Evolutionary conservation across 2,329 filamentous ascomycete genomes (phyloP).

Genomic region (Penicillium italicum): DNA sequence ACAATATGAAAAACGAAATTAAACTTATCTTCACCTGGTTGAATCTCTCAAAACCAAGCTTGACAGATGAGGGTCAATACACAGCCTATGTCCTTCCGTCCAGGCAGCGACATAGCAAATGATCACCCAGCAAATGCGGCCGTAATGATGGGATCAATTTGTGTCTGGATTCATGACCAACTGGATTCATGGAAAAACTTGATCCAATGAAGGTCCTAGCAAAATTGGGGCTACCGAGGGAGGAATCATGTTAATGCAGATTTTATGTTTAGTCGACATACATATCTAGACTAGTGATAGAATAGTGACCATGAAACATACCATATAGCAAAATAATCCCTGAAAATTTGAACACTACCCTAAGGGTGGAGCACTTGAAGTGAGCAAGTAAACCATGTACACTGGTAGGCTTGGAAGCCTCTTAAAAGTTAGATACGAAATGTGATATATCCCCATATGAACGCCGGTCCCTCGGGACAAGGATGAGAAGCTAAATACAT

Average conservation of each 20-base stretch:
- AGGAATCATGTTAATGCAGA: neutral
- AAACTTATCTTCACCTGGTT: too few species aligned
- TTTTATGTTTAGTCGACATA: neutral
- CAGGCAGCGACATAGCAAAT: too few species aligned
- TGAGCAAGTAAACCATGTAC: neutral
- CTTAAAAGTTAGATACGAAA: constrained; percentile 1
- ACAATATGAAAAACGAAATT: neutral
- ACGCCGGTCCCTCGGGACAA: constrained; percentile 8
- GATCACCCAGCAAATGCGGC: too few species aligned
- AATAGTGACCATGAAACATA: neutral
- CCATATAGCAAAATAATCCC: neutral
- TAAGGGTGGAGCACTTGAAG: neutral
- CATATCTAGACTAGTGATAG: neutral
- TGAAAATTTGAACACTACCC: neutral
- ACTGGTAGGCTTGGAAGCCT: neutral
- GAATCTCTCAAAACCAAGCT: too few species aligned
- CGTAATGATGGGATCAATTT: neutral
- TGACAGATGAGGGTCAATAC: too few species aligned
- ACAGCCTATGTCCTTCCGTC: too few species aligned
- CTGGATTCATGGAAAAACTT: neutral
- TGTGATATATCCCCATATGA: constrained; percentile 10
- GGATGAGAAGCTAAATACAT: constrained; percentile 9
- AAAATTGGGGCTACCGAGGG: neutral
- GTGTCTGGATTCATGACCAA: neutral
- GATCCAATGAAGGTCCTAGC: neutral